phyloP scores from a whole-genome alignment of 495 filamentous ascomycete genomes.

The Pseudotulostoma volvatum region DNA sequence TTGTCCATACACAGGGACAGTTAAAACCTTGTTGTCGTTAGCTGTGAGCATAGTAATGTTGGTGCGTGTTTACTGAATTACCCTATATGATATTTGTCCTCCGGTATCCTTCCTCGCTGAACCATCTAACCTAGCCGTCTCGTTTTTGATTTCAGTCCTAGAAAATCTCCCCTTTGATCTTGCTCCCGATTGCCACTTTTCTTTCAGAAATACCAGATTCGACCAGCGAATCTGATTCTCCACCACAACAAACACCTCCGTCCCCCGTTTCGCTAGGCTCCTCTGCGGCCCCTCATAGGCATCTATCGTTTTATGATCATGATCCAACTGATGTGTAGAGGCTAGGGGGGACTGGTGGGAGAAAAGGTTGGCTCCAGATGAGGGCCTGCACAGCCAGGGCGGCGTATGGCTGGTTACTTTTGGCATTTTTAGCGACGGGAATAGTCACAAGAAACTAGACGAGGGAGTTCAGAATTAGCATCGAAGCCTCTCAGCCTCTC shows the following conservation, averaged over 20 bases:
- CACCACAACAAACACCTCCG: slow-evolving; percentile 68
- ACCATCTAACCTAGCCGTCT: too few species aligned
- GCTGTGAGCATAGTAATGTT: background rate
- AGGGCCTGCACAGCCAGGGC: slow-evolving; percentile 60
- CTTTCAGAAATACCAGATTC: slow-evolving; percentile 57
- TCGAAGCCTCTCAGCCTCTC: too few species aligned
- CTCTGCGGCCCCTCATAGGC: slow-evolving; percentile 39
- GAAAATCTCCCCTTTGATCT: slow-evolving; percentile 7
- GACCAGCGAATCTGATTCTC: slow-evolving; percentile 81
- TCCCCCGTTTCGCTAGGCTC: slow-evolving; percentile 57
- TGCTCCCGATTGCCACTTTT: slow-evolving; percentile 39
- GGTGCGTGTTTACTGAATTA: slow-evolving; percentile 6
- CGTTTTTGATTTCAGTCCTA: too few species aligned
- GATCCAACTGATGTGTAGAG: slow-evolving; percentile 11
- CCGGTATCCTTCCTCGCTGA: slow-evolving; percentile 1
- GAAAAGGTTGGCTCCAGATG: slow-evolving; percentile 60
- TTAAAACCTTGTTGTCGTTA: slow-evolving; percentile 42
- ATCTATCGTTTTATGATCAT: slow-evolving; percentile 20
- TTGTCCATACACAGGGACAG: slow-evolving; percentile 50
- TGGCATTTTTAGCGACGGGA: too few species aligned
- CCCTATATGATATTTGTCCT: slow-evolving; percentile 18
- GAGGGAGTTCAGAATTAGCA: too few species aligned
- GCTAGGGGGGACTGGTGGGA: slow-evolving; percentile 14
- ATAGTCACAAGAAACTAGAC: too few species aligned
- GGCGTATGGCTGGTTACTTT: slow-evolving; percentile 68